Evolutionary conservation across 2,329 filamentous ascomycete genomes (phyloP), one percentile per base, ranked within the genome.

Genomic region (Phaeoacremonium minimum): DNA sequence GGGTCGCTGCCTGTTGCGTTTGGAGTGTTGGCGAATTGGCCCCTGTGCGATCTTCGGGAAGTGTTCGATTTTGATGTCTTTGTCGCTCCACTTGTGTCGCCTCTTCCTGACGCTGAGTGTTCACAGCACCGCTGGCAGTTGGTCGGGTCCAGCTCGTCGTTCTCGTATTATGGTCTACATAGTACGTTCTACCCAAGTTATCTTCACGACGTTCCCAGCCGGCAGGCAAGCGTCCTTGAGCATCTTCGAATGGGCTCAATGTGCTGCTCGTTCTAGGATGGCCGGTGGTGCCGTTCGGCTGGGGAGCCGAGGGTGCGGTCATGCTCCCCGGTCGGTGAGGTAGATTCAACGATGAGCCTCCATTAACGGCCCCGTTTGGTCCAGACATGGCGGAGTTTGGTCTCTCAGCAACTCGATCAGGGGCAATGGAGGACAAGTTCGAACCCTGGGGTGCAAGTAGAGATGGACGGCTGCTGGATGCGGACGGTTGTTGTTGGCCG

Each of bases 171-270:
- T 97, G 93, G 55, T 98, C 93, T 35, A 98, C 93, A 58, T 97
- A 98, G 58, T 98, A 98, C 15, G 91, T 97, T 52, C 93, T 79
- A 35, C 93, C 91, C 30, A 97, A 64, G 50, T 96, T 93, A 58
- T 98, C 93, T 61, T 97, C 91, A 38, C 93, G 80, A 38, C 93
- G 82, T 66, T 98, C 93, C 91, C 93, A 98, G 20, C 93, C 93
- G 34, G 86, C 82, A 20, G 93, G 93, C 37, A 98, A 66, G 49
- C 91, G 83, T 39, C 93, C 93, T 56, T 96, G 90, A n/a, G 83
- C 80, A 63, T 98, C 93, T 64, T 97, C 91, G 48, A 98, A 98
- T 1, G 91, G 90, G 53, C 89, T 96, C 56, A 95, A 80, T 36
- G 78, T 79, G 31, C 71, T 71, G 30, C 61, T 66, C 18, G 67